Conservation (phyloP, 768 basidiomycete species). For the Amanita jacksonii region DNA sequence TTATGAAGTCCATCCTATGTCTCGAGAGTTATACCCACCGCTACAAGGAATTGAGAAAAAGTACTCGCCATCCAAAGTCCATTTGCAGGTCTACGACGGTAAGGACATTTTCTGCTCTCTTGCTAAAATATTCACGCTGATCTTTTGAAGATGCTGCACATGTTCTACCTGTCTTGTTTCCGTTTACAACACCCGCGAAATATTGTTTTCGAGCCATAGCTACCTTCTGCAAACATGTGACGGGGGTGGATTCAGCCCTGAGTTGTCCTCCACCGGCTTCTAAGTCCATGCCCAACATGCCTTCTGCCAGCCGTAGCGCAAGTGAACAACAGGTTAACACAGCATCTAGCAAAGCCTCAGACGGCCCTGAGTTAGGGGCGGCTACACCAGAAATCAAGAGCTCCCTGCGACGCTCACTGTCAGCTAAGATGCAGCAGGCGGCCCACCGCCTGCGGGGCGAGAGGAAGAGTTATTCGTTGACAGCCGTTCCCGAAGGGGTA, state of each 20-base stretch:
- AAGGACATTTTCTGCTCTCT: too few species aligned
- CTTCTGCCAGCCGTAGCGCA: background rate
- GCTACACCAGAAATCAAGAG: background rate
- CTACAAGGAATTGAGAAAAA: slow-evolving; percentile 45
- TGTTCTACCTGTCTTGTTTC: slow-evolving; percentile 62
- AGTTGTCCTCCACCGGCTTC: slow-evolving; percentile 10
- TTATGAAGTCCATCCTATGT: slow-evolving; percentile 41
- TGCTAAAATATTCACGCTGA: slow-evolving; percentile 14
- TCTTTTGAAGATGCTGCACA: slow-evolving; percentile 51
- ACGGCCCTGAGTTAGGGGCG: background rate
- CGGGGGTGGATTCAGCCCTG: slow-evolving; percentile 30
- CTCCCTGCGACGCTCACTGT: slow-evolving; percentile 13
- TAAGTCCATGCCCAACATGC: slow-evolving; percentile 8
- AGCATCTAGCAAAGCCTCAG: background rate
- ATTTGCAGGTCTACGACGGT: slow-evolving; percentile 92
- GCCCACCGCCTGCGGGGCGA: slow-evolving; percentile 8
- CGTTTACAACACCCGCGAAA: slow-evolving; percentile 71
- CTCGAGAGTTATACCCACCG: slow-evolving; percentile 44
- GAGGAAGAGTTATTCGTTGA: background rate
- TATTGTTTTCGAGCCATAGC: slow-evolving; percentile 76
- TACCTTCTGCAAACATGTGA: slow-evolving; percentile 57
- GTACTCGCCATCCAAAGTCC: slow-evolving; percentile 64
- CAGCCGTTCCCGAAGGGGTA: background rate
- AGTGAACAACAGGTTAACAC: background rate
- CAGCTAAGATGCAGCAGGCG: slow-evolving; percentile 12